These are phyloP conservation scores for Epichloe coenophiala DNA, from an alignment of 2,329 filamentous ascomycete genomes.

Conservation along the genomic window DNA sequence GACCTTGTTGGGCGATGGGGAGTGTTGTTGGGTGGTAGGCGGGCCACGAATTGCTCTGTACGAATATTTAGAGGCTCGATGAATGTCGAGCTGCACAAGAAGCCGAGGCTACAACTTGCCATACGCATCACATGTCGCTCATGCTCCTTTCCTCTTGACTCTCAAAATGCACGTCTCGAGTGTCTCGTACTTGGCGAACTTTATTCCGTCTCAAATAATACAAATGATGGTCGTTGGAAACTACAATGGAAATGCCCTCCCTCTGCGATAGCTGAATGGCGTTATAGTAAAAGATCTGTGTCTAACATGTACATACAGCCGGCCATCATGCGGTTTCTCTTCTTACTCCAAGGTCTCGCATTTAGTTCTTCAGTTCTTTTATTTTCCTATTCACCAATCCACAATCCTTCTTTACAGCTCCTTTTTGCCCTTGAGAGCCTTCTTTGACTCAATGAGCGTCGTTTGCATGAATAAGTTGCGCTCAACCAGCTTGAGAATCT, in stretches of 20 bases:
- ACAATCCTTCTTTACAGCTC: conserved; percentile 27
- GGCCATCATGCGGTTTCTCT: conserved; percentile 3
- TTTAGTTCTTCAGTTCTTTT: conserved; percentile 5
- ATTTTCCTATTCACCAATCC: conserved; percentile 9
- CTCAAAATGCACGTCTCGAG: background rate
- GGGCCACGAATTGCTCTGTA: conserved; percentile 4
- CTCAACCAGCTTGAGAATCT: conserved; percentile 69
- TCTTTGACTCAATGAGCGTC: conserved; percentile 22
- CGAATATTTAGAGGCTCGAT: conserved; percentile 10
- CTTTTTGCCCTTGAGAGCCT: conserved; percentile 37
- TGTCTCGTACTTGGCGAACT: background rate
- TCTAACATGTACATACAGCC: conserved; percentile 17
- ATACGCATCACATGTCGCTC: background rate
- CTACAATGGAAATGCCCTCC: background rate
- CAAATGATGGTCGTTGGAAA: background rate
- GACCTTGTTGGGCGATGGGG: background rate
- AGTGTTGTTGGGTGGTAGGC: background rate
- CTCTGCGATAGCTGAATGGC: conserved; percentile 3
- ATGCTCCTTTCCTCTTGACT: background rate
- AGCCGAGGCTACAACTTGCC: background rate
- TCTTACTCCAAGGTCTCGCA: background rate
- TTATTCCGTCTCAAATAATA: background rate
- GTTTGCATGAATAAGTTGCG: conserved; percentile 49
- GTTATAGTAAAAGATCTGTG: conserved; percentile 15
- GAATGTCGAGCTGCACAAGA: conserved; percentile 1